Evolutionary conservation across 257 asterid species (phyloP).

Genomic region (Mitragyna speciosa): DNA sequence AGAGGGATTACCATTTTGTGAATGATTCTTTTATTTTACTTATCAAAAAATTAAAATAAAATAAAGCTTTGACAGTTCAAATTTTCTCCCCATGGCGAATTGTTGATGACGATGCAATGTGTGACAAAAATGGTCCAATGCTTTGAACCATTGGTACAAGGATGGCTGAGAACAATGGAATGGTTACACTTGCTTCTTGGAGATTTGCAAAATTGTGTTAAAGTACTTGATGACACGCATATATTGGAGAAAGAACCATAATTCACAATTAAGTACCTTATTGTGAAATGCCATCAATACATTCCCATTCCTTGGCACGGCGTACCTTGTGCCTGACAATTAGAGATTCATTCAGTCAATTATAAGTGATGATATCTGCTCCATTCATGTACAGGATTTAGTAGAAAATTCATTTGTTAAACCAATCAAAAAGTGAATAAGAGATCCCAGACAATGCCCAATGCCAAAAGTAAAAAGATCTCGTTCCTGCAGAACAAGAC

Average conservation of each 20-base stretch:
- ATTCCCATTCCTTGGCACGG: constrained; percentile 86
- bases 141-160: constrained; percentile 83
- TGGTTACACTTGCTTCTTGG: constrained; percentile 88
- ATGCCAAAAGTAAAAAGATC: constrained; percentile 86
- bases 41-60: no score
- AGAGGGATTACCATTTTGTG: no score
- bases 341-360: constrained; percentile 24
- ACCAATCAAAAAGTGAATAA: constrained; percentile 94
- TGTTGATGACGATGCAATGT: constrained; percentile 79
- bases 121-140: constrained; percentile 79
- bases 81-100: constrained; percentile 82
- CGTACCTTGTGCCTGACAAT: constrained; percentile 85
- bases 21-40: no score
- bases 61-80: no score
- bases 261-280: constrained; percentile 50
- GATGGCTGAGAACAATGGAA: constrained; percentile 86
- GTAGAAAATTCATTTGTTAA: constrained; percentile 15
- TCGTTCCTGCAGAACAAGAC: constrained; percentile 48
- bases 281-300: constrained; percentile 82
- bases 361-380: constrained; percentile 13
- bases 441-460: constrained; percentile 91
- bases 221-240: not conserved
- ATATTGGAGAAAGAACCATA: constrained; percentile 7
- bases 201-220: constrained; percentile 10
- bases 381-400: constrained; percentile 13